Evolutionary conservation across 192 early-diverging fungal species (phyloP), one percentile per base, ranked within the genome.

Genomic region (Dimargaris xerosporica): DNA sequence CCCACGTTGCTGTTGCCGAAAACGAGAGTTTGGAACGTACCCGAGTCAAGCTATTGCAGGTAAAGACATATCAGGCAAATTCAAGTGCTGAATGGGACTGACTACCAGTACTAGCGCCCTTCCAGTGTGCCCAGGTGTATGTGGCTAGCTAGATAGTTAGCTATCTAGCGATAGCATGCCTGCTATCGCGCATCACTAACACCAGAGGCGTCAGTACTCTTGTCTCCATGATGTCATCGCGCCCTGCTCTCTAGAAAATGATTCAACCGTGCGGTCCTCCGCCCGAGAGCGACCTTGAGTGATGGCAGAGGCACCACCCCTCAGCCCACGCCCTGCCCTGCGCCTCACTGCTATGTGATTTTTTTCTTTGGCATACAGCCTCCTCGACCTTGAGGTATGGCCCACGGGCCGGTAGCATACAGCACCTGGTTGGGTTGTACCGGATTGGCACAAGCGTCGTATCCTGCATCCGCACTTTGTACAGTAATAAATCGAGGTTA

Each of bases 1-100:
- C 84, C n/a, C 89, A 89, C 63, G 76, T 88, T 66, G 83, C 90
- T 19, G 79, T 94, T 19, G 90, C 91, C 1, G 87, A 94, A 66
- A 91, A 94, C 71, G 89, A 94, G 67, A 80, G 80, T 53, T 78
- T 88, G 31, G 87, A 81, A 12, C 66, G 90, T 30, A 80, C 85
- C 62, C 83, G 82, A 67, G 79, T 81, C 65, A 86, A 88, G 44
- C 67, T 89, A 42, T 54, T 91, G 41, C 84, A 93, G 79, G 85
- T 86, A 74, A 62, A 60, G 21, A 10, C n/a, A 21, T 4, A 5
- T 28, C 28, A n/a, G 2, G 34, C 34, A 39, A 25, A 45, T n/a
- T 50, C 7, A 26, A 21, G 7, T 25, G 21, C 19, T 34, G 5
- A 5, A 16, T 21, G 21, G 53, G 67, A 5, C 41, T 16, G 19